phyloP scores from a whole-genome alignment of 2,329 filamentous ascomycete genomes.

The Thelonectria blattea region DNA sequence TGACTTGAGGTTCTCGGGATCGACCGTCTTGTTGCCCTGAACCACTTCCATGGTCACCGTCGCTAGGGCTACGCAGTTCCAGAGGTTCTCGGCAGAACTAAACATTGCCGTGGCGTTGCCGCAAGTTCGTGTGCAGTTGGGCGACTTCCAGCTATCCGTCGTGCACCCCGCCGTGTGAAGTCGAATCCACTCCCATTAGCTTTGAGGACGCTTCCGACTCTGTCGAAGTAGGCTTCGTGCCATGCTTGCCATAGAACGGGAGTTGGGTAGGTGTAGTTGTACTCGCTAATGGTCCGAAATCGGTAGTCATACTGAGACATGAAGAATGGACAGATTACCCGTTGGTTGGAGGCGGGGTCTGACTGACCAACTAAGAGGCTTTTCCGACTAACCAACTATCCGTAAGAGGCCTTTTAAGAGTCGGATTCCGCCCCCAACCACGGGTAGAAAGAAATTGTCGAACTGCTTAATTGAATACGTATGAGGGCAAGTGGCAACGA shows the following conservation, averaged over 20 bases:
- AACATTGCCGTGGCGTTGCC: slow-evolving; percentile 17
- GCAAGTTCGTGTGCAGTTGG: slow-evolving; percentile 11
- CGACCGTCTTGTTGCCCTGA: neutral
- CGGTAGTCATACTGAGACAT: neutral
- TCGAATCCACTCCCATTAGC: neutral
- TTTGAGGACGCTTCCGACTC: neutral
- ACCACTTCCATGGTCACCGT: slow-evolving; percentile 7
- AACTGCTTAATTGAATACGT: too few relatives aligned
- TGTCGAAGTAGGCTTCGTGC: neutral
- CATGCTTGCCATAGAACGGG: neutral
- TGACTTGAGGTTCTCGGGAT: neutral
- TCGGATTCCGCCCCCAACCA: too few relatives aligned
- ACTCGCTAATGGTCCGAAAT: neutral
- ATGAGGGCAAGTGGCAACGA: too few relatives aligned
- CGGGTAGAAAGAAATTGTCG: too few relatives aligned
- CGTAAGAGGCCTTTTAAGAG: too few relatives aligned
- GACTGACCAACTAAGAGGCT: too few relatives aligned
- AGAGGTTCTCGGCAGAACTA: slow-evolving; percentile 8
- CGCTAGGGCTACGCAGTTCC: slow-evolving; percentile 20
- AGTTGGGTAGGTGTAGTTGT: neutral
- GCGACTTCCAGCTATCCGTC: neutral
- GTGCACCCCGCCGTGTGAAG: neutral
- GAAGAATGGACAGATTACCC: too few relatives aligned
- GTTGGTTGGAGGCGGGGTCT: too few relatives aligned
- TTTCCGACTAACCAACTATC: too few relatives aligned